phyloP scores from a whole-genome alignment of 106 monocot species.

The Dioscorea alata region DNA sequence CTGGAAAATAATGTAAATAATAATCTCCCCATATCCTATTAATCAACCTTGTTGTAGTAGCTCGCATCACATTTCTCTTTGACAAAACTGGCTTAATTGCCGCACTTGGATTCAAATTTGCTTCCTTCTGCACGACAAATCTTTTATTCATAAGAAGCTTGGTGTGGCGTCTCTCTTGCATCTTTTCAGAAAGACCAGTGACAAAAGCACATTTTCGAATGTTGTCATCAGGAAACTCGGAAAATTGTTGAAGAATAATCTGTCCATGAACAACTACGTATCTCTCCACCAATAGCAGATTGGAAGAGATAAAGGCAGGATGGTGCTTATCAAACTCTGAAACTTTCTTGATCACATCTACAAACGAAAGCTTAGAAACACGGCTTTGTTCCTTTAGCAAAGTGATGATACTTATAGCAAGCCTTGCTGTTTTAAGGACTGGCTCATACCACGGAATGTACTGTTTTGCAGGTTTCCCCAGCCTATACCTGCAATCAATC shows the following conservation, averaged over 20 bases:
- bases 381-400: constrained; percentile 90
- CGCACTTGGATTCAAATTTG: constrained; percentile 86
- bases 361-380: constrained; percentile 89
- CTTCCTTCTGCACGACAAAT: constrained; percentile 46
- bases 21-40: constrained; percentile 87
- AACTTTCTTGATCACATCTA: constrained; percentile 80
- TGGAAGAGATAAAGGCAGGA: constrained; percentile 80
- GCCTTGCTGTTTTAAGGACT: constrained; percentile 79
- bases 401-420: constrained; percentile 78
- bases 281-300: constrained; percentile 62
- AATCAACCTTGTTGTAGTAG: constrained; percentile 86
- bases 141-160: constrained; percentile 87
- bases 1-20: constrained; percentile 63
- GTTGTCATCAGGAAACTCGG: constrained; percentile 84
- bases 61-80: constrained; percentile 86
- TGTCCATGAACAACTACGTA: constrained; percentile 96
- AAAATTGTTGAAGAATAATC: constrained; percentile 94
- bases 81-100: constrained; percentile 53
- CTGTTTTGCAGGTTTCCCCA: constrained; percentile 81
- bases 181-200: constrained; percentile 66
- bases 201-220: constrained; percentile 77
- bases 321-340: constrained; percentile 58
- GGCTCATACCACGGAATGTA: constrained; percentile 92
- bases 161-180: constrained; percentile 77
- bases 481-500: constrained; percentile 70